These are phyloP conservation scores for Sporodiniella umbellata DNA, from an alignment of 371 early-diverging fungal species.

Conservation along the genomic window DNA sequence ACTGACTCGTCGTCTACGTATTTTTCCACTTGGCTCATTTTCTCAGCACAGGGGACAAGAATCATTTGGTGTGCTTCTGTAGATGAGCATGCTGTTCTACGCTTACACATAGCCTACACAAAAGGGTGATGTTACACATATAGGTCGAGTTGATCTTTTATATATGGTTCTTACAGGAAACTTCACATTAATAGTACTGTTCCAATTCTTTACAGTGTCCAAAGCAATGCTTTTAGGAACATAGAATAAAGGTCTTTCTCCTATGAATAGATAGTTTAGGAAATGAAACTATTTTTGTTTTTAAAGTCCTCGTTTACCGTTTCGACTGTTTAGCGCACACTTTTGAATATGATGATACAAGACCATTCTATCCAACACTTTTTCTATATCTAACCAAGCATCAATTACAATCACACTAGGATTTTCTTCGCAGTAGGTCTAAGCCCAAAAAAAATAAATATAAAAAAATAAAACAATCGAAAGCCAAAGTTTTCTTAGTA, in stretches of 20 bases:
- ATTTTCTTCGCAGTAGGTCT: slow-evolving; percentile 28
- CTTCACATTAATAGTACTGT: slow-evolving; percentile 11
- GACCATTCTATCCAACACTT: slow-evolving; percentile 31
- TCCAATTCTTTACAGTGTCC: slow-evolving; percentile 15
- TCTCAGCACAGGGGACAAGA: slow-evolving; percentile 27
- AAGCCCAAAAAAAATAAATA: no score
- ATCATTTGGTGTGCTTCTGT: slow-evolving; percentile 46
- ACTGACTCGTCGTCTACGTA: slow-evolving; percentile 27
- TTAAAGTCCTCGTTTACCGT: slow-evolving; percentile 4
- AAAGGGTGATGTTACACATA: no score
- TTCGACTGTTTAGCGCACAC: slow-evolving; percentile 5
- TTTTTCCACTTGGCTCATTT: slow-evolving; percentile 13
- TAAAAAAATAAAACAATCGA: no score
- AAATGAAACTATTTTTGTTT: neutral
- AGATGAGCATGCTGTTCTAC: slow-evolving; percentile 41
- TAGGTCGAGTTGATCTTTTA: no score
- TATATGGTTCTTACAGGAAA: slow-evolving; percentile 25
- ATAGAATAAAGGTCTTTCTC: slow-evolving; percentile 20
- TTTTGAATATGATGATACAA: slow-evolving; percentile 20
- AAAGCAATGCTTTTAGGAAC: slow-evolving; percentile 23
- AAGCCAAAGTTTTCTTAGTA: no score
- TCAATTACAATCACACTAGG: slow-evolving; percentile 35
- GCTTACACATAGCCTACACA: slow-evolving; percentile 39
- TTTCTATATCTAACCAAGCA: slow-evolving; percentile 34
- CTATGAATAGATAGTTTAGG: no score